These are phyloP conservation scores for Solanum phureja DNA, from an alignment of 257 asterid species.

Conservation along the genomic window DNA sequence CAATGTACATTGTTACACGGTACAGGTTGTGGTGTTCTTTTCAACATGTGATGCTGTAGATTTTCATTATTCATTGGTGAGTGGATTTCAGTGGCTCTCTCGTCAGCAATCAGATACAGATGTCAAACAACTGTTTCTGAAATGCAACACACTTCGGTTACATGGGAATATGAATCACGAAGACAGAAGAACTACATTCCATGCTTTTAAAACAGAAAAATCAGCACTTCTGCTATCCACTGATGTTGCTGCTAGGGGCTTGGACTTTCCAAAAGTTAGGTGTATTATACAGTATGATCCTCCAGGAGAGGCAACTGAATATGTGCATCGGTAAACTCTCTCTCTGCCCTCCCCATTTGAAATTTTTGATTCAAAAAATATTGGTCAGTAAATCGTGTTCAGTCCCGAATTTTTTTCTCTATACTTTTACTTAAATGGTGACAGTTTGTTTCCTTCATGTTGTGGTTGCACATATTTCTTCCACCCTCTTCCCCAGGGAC, in stretches of 20 bases:
- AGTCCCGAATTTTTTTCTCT: background rate
- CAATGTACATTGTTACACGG: background rate
- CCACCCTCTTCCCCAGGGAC: background rate
- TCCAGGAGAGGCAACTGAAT: constrained; percentile 98
- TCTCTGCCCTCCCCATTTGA: background rate
- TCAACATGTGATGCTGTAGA: constrained; percentile 96
- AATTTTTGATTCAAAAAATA: background rate
- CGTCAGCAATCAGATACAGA: constrained; percentile 39
- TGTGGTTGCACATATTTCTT: background rate
- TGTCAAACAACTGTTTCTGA: constrained; percentile 37
- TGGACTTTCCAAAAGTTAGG: constrained; percentile 92
- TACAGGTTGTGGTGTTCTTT: constrained; percentile 84
- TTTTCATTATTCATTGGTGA: constrained; percentile 65
- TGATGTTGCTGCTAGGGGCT: constrained; percentile 94
- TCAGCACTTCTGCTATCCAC: constrained; percentile 86
- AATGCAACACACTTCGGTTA: constrained; percentile 63
- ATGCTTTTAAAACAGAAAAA: constrained; percentile 66
- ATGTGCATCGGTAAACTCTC: constrained; percentile 81
- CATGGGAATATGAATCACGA: constrained; percentile 90
- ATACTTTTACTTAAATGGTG: background rate
- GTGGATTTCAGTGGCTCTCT: constrained; percentile 50
- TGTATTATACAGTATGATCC: constrained; percentile 96
- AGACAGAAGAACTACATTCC: constrained; percentile 78
- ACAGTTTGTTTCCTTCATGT: background rate
- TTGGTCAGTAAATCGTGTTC: background rate